Evolutionary conservation across 192 early-diverging fungal species (phyloP).

Genomic region (Rhizoclosmatium globosum): DNA sequence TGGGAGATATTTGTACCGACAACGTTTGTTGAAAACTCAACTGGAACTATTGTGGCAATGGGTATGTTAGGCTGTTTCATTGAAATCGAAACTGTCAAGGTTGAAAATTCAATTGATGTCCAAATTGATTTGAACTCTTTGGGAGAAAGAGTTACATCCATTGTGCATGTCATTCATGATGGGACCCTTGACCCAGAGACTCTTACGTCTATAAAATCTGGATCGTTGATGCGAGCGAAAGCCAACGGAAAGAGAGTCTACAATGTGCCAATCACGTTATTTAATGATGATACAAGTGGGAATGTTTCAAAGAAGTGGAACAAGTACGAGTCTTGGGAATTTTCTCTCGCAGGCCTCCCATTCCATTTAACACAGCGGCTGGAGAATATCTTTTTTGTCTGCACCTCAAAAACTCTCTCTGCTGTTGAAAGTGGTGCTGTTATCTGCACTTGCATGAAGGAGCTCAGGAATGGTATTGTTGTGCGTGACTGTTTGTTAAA

Average conservation of each 20-base stretch:
- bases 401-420: constrained; percentile 26
- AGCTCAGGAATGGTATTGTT: constrained; percentile 11
- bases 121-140: neutral
- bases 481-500: constrained; percentile 3
- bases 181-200: neutral
- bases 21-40: neutral
- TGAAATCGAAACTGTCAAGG: neutral
- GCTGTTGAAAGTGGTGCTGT: constrained; percentile 14
- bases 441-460: neutral
- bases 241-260: constrained; percentile 17
- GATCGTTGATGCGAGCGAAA: neutral
- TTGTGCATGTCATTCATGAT: neutral
- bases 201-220: neutral
- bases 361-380: constrained; percentile 30
- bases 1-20: neutral
- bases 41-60: neutral
- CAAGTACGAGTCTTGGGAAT: constrained; percentile 30
- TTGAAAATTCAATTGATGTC: neutral
- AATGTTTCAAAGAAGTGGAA: constrained; percentile 48
- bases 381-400: constrained; percentile 33
- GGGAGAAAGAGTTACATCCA: neutral
- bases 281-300: constrained; percentile 35
- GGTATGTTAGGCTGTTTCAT: neutral
- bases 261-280: constrained; percentile 30
- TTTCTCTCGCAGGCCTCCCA: constrained; percentile 36